Evolutionary conservation across 1,139 yeast genomes (phyloP), one percentile per base, ranked within the genome.

Genomic region (Arxiozyma telluris): DNA sequence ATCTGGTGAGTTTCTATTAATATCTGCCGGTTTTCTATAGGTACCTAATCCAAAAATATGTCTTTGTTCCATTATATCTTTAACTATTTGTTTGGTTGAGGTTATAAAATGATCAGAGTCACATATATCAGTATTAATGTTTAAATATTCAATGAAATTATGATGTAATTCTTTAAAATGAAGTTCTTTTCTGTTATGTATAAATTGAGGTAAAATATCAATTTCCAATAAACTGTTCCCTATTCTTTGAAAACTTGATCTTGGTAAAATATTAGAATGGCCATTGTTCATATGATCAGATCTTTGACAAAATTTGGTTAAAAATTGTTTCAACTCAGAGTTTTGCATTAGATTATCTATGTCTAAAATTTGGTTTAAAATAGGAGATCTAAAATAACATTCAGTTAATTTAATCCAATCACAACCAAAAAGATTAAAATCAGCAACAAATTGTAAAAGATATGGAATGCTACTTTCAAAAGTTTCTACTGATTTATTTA

Each of bases 401-500:
- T 64, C 61, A 1, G 57, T 58, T 1, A 55, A 78, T 53, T 76
- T 72, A 42, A 93, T 58, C 90, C 94, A 86, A 6, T 85, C 84
- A 68, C 97, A 88, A 0, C 96, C 95, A 67, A 78, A 88, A 43
- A 91, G 70, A 64, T 91, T 91, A 69, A 78, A 89, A 64, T 94
- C 98, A 0, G 88, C 76, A 44, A 88, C 69, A 64, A 93, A 89
- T 64, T 93, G 97, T 21, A 89, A 69, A 1, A 80, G 66, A 62
- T 75, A 84, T 0, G 96, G 94, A 15, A 93, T 76, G 65, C 93
- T 98, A 0, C 91, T 76, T 63, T 93, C 98, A 64, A 75, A 87
- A 0, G 83, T 80, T 50, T 81, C 82, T 22, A 68, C 55, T 1
- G 61, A 53, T 17, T 58, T 57, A 1, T 74, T 73, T 47, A 71